Conservation (phyloP, 768 basidiomycete species). For the Butyriboletus loyo region DNA sequence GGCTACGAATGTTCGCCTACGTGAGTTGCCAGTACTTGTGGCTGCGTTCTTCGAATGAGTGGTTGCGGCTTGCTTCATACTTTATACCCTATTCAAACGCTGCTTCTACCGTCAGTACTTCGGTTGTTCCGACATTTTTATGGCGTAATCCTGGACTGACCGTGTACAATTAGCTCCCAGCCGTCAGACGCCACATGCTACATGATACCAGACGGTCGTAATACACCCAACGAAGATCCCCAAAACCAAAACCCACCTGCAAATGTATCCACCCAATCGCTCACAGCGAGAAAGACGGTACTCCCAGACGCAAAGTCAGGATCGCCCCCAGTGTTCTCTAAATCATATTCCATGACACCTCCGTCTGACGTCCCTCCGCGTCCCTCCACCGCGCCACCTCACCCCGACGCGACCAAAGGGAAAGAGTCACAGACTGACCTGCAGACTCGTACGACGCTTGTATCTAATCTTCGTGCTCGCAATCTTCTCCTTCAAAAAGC, state of each 20-base stretch:
- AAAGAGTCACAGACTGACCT: slow-evolving; percentile 9
- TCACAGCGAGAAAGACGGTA: slow-evolving; percentile 7
- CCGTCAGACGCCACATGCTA: slow-evolving; percentile 23
- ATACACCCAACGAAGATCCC: slow-evolving; percentile 10
- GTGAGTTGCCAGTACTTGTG: not conserved
- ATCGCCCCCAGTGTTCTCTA: slow-evolving; percentile 1
- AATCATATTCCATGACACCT: slow-evolving; percentile 10
- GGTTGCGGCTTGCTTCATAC: not conserved
- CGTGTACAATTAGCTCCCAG: not conserved
- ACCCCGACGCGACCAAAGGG: slow-evolving; percentile 12
- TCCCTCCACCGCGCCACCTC: slow-evolving; percentile 28
- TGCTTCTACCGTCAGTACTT: slow-evolving; percentile 3
- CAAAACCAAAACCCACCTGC: slow-evolving; percentile 9
- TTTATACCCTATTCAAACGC: not conserved
- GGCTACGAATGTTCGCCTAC: not conserved
- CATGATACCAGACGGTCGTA: slow-evolving; percentile 26
- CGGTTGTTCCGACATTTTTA: not conserved
- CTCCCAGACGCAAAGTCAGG: slow-evolving; percentile 5
- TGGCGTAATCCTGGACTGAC: not conserved
- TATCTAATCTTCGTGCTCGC: slow-evolving; percentile 29
- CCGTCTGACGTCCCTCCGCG: slow-evolving; percentile 19
- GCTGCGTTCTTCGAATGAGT: not conserved
- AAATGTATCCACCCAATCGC: slow-evolving; percentile 18
- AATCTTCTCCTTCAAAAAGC: slow-evolving; percentile 32
- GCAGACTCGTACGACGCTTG: slow-evolving; percentile 18